Evolutionary conservation across 2,329 filamentous ascomycete species (phyloP).

Genomic region (Neoarthrinium moseri): DNA sequence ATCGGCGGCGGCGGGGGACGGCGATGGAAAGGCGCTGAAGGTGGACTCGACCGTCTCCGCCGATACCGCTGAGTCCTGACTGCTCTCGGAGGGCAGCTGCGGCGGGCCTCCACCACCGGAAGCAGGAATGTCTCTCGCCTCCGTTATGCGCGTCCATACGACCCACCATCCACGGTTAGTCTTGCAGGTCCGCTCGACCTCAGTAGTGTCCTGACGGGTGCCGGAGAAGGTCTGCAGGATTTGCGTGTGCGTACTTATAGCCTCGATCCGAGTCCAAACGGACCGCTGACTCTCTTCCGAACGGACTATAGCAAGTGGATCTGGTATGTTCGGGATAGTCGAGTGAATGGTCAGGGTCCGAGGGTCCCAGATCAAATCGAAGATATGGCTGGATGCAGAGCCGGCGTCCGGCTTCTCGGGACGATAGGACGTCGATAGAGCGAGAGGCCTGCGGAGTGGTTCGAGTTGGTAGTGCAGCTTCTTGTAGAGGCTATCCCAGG

Average conservation of each 20-base stretch:
- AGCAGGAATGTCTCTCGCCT: constrained; percentile 14
- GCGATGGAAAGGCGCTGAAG: not conserved
- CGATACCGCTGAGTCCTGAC: constrained; percentile 3
- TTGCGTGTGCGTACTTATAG: constrained; percentile 63
- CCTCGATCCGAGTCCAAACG: constrained; percentile 60
- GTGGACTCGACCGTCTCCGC: not conserved
- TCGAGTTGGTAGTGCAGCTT: constrained; percentile 60
- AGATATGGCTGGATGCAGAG: constrained; percentile 43
- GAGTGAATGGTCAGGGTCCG: constrained; percentile 54
- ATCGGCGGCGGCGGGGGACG: not conserved
- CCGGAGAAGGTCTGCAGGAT: constrained; percentile 56
- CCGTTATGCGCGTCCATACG: constrained; percentile 60
- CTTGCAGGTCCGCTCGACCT: constrained; percentile 63
- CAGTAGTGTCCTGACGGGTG: constrained; percentile 40
- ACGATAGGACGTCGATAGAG: constrained; percentile 56
- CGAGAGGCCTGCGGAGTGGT: constrained; percentile 56
- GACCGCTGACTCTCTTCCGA: not conserved
- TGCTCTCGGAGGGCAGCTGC: not conserved
- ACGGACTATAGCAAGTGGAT: constrained; percentile 30
- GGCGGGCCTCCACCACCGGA: not conserved
- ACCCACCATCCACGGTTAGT: constrained; percentile 69
- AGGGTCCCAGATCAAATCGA: constrained; percentile 64
- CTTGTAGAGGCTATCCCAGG: constrained; percentile 55
- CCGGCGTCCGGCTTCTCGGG: constrained; percentile 45
- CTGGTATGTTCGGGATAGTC: constrained; percentile 66